phyloP scores from a whole-genome alignment of 306 rosid species.

The Spatholobus suberectus region DNA sequence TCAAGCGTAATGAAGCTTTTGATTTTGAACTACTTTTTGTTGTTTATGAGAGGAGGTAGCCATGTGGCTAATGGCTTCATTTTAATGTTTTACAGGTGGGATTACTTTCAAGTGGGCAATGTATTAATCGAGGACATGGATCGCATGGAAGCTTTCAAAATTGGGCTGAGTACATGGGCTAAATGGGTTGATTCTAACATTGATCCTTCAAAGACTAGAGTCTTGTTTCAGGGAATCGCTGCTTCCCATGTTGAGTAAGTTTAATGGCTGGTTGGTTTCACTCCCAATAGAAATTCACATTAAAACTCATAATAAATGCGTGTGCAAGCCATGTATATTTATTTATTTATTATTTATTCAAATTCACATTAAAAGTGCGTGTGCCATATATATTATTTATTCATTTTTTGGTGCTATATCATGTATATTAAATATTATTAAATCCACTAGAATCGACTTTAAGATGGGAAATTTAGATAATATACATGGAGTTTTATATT shows the following conservation, averaged over 20 bases:
- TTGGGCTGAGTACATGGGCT: slow-evolving; percentile 65
- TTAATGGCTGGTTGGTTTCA: not conserved
- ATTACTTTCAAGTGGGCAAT: slow-evolving; percentile 61
- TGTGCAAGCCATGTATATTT: not conserved
- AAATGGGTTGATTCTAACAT: slow-evolving; percentile 65
- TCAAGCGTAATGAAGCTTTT: slow-evolving; percentile 47
- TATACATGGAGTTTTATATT: too few species aligned
- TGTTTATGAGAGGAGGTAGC: not conserved
- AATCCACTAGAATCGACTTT: too few species aligned
- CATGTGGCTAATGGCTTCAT: not conserved
- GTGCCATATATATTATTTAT: too few species aligned
- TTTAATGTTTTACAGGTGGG: slow-evolving; percentile 58
- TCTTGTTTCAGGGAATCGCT: slow-evolving; percentile 71
- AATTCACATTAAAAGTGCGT: too few species aligned
- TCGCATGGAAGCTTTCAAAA: slow-evolving; percentile 66
- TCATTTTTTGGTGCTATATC: too few species aligned
- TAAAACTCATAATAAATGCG: not conserved
- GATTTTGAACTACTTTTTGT: not conserved
- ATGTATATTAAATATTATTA: too few species aligned
- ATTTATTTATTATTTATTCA: too few species aligned
- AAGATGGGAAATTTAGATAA: too few species aligned
- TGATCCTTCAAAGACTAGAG: slow-evolving; percentile 58
- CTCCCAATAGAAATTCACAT: not conserved
- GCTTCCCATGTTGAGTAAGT: slow-evolving; percentile 64
- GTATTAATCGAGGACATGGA: slow-evolving; percentile 61